Evolutionary conservation across 805 yeast genomes (phyloP).

Genomic region (Teunomyces tritomae): DNA sequence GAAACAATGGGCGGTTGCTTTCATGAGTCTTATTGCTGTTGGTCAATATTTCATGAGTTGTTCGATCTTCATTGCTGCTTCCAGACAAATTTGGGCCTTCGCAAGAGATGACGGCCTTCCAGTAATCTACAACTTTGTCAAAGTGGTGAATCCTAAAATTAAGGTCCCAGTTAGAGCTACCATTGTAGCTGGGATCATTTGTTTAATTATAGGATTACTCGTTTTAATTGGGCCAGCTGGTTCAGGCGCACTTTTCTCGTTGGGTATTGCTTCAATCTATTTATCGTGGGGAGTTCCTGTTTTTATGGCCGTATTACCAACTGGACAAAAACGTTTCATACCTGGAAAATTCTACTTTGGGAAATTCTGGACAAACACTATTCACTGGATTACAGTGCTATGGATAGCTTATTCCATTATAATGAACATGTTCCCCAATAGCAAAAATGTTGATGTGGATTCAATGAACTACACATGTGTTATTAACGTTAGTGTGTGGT

Average conservation of each 20-base stretch:
- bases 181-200: constrained; percentile 48
- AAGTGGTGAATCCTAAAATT: constrained; percentile 52
- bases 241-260: constrained; percentile 62
- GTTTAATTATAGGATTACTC: constrained; percentile 54
- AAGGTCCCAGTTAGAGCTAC: constrained; percentile 70
- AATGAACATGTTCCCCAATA: constrained; percentile 61
- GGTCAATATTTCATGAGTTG: constrained; percentile 69
- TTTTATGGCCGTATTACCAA: constrained; percentile 45
- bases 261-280: constrained; percentile 60
- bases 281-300: constrained; percentile 65
- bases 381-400: constrained; percentile 45
- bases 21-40: constrained; percentile 55
- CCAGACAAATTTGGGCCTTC: constrained; percentile 74
- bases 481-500: constrained; percentile 60
- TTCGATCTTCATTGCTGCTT: constrained; percentile 58
- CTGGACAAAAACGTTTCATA: constrained; percentile 47
- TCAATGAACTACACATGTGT: constrained; percentile 72
- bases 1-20: constrained; percentile 60
- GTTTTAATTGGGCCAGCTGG: constrained; percentile 57
- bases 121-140: constrained; percentile 48
- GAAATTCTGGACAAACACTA: constrained; percentile 37
- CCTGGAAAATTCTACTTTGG: constrained; percentile 74
- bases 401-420: constrained; percentile 55
- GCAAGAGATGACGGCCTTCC: constrained; percentile 78
- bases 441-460: constrained; percentile 34